Conservation (phyloP, 768 basidiomycete genomes). For the Phanerochaete sordida region DNA sequence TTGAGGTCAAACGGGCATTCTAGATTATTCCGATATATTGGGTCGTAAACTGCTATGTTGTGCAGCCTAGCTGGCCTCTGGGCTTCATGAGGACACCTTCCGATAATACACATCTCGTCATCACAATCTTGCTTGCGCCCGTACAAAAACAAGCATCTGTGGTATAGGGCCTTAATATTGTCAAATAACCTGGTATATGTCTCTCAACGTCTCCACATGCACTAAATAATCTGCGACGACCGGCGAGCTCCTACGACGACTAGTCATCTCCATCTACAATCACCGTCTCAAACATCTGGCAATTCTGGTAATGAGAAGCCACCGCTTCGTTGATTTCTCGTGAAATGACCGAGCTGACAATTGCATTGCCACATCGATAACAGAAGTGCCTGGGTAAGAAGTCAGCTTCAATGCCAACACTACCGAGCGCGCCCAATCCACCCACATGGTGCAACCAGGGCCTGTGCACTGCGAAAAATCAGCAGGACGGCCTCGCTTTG, state of each 20-base stretch:
- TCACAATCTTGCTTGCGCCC: too few species aligned
- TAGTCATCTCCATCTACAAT: background rate
- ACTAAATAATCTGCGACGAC: background rate
- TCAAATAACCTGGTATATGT: too few species aligned
- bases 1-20: slow-evolving; percentile 88
- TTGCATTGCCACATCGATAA: slow-evolving; percentile 44
- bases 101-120: too few species aligned
- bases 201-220: too few species aligned
- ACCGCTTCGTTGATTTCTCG: background rate
- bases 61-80: too few species aligned
- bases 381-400: slow-evolving; percentile 40
- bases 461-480: background rate
- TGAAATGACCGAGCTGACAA: slow-evolving; percentile 24
- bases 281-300: background rate
- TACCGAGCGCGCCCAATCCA: background rate
- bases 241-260: too few species aligned
- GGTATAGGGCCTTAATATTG: too few species aligned
- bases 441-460: background rate
- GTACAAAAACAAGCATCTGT: too few species aligned
- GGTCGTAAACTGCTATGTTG: too few species aligned
- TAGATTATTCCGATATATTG: slow-evolving; percentile 29
- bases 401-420: background rate
- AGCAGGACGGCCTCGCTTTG: background rate
- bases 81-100: too few species aligned
- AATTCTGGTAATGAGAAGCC: background rate